A percentile compares a stretch with the other conserved stretches of the same genome.
These are phyloP conservation scores for Powellomyces hirtus DNA, from an alignment of 192 early-diverging fungal genomes.

Conservation along the genomic window DNA sequence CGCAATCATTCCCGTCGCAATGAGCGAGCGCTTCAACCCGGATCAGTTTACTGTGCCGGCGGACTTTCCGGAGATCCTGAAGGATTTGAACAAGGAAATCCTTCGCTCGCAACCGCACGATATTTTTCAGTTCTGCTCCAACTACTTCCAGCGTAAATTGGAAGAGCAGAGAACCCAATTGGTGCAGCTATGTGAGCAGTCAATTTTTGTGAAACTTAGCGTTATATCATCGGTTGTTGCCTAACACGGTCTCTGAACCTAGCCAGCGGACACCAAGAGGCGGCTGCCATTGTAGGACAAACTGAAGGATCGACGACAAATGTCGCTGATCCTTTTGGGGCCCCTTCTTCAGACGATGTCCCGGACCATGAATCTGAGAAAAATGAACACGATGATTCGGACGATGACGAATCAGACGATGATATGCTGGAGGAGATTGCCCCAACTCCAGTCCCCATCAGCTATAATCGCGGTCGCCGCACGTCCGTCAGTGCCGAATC, in stretches of 20 bases:
- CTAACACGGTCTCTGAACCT: no score
- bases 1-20: neutral
- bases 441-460: conserved; percentile 58
- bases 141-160: conserved; percentile 85
- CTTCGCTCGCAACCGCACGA: conserved; percentile 77
- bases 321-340: neutral
- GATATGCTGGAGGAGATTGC: conserved; percentile 45
- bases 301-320: neutral
- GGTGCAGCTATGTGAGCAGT: conserved; percentile 30
- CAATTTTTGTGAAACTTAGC: no score
- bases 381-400: conserved; percentile 33
- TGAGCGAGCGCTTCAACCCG: conserved; percentile 28
- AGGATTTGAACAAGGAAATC: conserved; percentile 81
- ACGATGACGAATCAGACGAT: conserved; percentile 52
- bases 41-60: conserved; percentile 44
- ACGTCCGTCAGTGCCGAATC: conserved; percentile 96
- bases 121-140: conserved; percentile 89
- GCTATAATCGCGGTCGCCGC: conserved; percentile 83
- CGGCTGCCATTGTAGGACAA: neutral
- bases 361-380: neutral
- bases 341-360: neutral
- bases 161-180: conserved; percentile 61
- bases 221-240: no score
- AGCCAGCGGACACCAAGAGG: no score
- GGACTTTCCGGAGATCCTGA: conserved; percentile 66